Base-by-base conservation (phyloP, 352 stramenopile species). In the Phytophthora cryptogea region DNA sequence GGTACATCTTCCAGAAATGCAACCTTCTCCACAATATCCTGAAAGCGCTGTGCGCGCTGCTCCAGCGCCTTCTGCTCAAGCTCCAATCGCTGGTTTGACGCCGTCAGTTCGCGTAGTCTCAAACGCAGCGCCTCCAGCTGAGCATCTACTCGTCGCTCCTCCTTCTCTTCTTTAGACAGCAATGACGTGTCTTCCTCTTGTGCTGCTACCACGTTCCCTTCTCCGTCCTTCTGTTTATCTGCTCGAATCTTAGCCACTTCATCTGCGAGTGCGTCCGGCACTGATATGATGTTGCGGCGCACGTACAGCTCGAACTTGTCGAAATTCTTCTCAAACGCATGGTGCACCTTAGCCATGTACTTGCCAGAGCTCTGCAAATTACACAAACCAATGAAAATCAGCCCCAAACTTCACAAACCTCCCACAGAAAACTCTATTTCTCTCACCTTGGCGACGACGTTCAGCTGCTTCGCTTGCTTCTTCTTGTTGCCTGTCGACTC, bases 271-370 rank as follows among this genome's bases (percentile, higher is more conserved):
- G 72, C 42, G 0, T 66, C 51, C 0, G 83, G 81, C 36, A 90
- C 70, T 8, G 71, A 71, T 30, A 91, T 80, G 33, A 93, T 88
- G 50, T 91, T 93, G 57, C 84, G 81, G 0, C 77, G 66, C 59
- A 91, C 71, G 40, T 93, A 93, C 8, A 91, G 58, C 55, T 91
- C 84, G 44, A 93, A 88, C 59, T 93, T 93, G 68, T 88, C 80
- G 55, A 93, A 93, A 57, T 93, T 93, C 55, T 86, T 90, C 32
- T 80, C 74, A 42, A 93, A 90, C n/a, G 66, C 69, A 16, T 55
- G 63, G 51, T 86, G 70, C 8, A 93, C 73, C 27, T 76, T 72
- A 10, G 68, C 32, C 68, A 91, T 90, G 50, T 89, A 92, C 46
- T 78, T 73, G 28, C 51, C 76, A 8, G 80, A 79, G 30, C 75